A percentile compares a stretch with the other conserved stretches of the same genome.
Evolutionary conservation across 805 yeast genomes (phyloP).

Genomic region (Yarrowia sp.): DNA sequence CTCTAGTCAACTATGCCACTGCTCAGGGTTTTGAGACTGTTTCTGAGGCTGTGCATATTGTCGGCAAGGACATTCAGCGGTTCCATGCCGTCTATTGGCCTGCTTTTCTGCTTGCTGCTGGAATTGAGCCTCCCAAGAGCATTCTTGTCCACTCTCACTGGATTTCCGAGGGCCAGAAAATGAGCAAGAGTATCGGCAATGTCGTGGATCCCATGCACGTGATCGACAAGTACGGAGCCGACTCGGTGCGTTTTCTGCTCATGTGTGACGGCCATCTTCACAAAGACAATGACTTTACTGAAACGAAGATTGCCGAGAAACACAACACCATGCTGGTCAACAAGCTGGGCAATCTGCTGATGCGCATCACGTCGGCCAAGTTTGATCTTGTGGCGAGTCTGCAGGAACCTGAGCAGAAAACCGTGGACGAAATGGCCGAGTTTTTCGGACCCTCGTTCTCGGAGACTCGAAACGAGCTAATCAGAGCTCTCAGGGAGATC

Average conservation of each 20-base stretch:
- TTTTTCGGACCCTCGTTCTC: slow-evolving; percentile 21
- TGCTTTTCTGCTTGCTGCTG: slow-evolving; percentile 83
- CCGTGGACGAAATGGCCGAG: slow-evolving; percentile 24
- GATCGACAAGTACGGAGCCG: slow-evolving; percentile 66
- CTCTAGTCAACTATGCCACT: slow-evolving; percentile 83
- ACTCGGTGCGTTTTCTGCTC: slow-evolving; percentile 69
- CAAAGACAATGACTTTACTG: slow-evolving; percentile 80
- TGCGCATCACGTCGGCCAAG: slow-evolving; percentile 74
- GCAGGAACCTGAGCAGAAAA: slow-evolving; percentile 11
- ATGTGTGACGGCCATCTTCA: slow-evolving; percentile 77
- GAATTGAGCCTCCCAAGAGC: slow-evolving; percentile 68
- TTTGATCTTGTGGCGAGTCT: slow-evolving; percentile 63
- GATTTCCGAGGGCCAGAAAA: slow-evolving; percentile 86
- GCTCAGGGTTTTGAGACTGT: slow-evolving; percentile 64
- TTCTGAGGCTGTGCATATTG: slow-evolving; percentile 69
- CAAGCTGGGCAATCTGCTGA: slow-evolving; percentile 80
- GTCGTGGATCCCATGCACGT: slow-evolving; percentile 89
- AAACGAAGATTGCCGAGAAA: slow-evolving; percentile 58
- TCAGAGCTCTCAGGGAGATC: slow-evolving; percentile 49
- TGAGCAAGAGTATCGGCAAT: slow-evolving; percentile 93
- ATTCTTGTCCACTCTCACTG: slow-evolving; percentile 94
- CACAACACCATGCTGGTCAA: slow-evolving; percentile 66
- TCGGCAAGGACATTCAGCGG: slow-evolving; percentile 89
- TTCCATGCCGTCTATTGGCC: slow-evolving; percentile 98
- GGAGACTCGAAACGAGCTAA: slow-evolving; percentile 13